A percentile compares a stretch with the other conserved stretches of the same genome.
phyloP scores from a whole-genome alignment of 108 stramenopile genomes.

The Skeletonema grethae region DNA sequence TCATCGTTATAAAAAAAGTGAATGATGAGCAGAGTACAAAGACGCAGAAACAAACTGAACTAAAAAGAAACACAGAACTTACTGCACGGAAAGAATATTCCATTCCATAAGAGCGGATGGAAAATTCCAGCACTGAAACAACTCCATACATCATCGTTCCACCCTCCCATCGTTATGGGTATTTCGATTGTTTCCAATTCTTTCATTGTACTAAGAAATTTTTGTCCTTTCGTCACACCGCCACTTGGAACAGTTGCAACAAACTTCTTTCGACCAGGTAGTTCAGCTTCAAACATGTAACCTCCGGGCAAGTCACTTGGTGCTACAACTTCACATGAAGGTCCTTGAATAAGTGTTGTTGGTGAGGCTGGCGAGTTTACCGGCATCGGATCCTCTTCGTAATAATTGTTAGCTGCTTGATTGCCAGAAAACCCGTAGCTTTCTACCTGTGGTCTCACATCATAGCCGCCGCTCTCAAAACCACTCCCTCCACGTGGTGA shows the following conservation, averaged over 20 bases:
- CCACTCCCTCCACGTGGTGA: neutral
- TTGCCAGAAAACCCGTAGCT: neutral
- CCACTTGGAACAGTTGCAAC: slow-evolving; percentile 69
- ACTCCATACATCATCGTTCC: slow-evolving; percentile 64
- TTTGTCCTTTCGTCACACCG: slow-evolving; percentile 73
- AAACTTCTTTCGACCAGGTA: slow-evolving; percentile 41
- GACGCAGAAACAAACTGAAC: neutral
- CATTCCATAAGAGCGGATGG: slow-evolving; percentile 66
- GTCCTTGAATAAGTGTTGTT: too few species aligned
- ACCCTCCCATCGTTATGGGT: slow-evolving; percentile 54
- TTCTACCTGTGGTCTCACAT: neutral
- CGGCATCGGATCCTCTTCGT: neutral
- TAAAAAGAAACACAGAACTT: slow-evolving; percentile 25
- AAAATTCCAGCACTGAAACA: slow-evolving; percentile 54
- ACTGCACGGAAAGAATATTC: slow-evolving; percentile 72
- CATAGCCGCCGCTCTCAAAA: neutral
- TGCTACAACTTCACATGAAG: slow-evolving; percentile 62
- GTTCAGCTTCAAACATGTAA: slow-evolving; percentile 57
- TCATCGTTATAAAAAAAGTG: neutral
- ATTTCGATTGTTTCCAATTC: slow-evolving; percentile 56
- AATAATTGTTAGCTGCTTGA: neutral
- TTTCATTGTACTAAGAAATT: slow-evolving; percentile 72
- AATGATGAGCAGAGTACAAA: slow-evolving; percentile 3
- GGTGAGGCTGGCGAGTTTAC: neutral
- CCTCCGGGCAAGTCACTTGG: slow-evolving; percentile 53